Conservation (phyloP, 2,329 filamentous ascomycete genomes). For the Lachnellula subtilissima region DNA sequence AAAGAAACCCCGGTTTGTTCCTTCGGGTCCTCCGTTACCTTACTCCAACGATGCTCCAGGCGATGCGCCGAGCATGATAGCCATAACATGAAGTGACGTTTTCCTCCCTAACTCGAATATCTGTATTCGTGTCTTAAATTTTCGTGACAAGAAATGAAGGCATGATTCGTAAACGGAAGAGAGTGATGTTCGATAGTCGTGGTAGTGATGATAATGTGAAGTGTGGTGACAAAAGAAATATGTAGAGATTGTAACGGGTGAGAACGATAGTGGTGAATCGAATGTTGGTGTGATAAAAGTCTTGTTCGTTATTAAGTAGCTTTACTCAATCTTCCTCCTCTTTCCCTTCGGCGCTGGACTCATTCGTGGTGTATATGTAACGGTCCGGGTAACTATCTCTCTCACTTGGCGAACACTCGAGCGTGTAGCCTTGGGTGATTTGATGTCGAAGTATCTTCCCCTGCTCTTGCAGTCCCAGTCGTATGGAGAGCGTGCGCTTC, state of each 20-base stretch:
- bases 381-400: conserved; percentile 89
- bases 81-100: conserved; percentile 15
- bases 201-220: background rate
- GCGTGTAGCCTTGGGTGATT: conserved; percentile 50
- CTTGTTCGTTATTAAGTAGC: background rate
- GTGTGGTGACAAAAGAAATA: conserved; percentile 10
- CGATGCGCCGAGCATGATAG: conserved; percentile 27
- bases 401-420: conserved; percentile 68
- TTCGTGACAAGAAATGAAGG: conserved; percentile 26
- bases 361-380: conserved; percentile 84
- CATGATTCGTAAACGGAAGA: conserved; percentile 23
- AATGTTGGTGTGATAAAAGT: background rate
- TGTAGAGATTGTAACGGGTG: background rate
- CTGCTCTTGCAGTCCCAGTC: conserved; percentile 74
- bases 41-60: conserved; percentile 28
- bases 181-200: background rate
- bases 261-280: conserved; percentile 6
- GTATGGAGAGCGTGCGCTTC: conserved; percentile 62
- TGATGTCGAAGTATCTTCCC: conserved; percentile 55
- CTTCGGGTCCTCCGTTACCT: conserved; percentile 13
- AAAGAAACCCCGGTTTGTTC: conserved; percentile 15
- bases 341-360: conserved; percentile 90
- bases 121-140: conserved; percentile 11
- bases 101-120: conserved; percentile 16
- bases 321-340: conserved; percentile 66